Evolutionary conservation across 2,329 filamentous ascomycete species (phyloP).

Genomic region (Fusarium acutatum): DNA sequence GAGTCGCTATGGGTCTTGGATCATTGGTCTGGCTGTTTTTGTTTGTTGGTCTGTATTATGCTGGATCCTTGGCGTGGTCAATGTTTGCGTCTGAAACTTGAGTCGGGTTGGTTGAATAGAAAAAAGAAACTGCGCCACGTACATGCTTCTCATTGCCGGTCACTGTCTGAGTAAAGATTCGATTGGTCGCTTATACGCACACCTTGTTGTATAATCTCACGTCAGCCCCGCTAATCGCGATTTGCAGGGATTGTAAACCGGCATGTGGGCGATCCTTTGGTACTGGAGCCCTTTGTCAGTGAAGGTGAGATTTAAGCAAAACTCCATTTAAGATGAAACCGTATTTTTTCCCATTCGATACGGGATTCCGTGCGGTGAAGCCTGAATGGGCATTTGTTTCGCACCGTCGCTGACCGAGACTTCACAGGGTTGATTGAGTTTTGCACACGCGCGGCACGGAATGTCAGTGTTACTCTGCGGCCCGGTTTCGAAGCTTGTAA

Average conservation of each 20-base stretch:
- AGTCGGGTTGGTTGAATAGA: neutral
- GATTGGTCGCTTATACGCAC: neutral
- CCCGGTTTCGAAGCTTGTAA: neutral
- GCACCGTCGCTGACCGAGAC: neutral
- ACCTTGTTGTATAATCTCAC: neutral
- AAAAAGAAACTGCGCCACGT: neutral
- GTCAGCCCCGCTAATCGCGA: neutral
- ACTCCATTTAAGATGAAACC: neutral
- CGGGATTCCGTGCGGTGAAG: neutral
- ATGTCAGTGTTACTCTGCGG: neutral
- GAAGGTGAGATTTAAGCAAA: neutral
- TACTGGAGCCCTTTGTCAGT: no score
- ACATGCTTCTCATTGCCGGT: neutral
- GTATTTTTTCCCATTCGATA: no score
- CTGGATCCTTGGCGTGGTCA: neutral
- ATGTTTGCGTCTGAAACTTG: neutral
- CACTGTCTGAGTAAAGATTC: no score
- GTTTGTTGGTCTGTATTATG: constrained; percentile 6
- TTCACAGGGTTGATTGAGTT: neutral
- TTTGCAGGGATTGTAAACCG: neutral
- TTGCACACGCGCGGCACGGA: neutral
- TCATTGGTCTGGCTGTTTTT: constrained; percentile 26
- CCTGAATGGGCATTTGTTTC: neutral
- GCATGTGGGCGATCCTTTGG: neutral
- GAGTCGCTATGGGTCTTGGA: constrained; percentile 27